Base-by-base conservation (phyloP, 768 basidiomycete genomes). In the Multifurca ochricompacta region DNA sequence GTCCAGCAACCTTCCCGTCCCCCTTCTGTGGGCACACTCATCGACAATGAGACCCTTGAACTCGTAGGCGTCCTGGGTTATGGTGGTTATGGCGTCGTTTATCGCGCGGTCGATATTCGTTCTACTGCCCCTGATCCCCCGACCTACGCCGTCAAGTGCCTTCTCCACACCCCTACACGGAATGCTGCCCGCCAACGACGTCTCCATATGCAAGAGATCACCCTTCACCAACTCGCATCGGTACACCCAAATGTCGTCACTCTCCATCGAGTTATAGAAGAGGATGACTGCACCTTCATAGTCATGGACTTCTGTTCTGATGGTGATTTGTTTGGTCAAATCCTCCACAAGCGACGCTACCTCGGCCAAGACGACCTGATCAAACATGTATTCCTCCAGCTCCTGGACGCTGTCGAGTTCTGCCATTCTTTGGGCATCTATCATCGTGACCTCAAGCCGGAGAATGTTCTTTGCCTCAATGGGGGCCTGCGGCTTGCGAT, bases 361-460 rank as follows among this genome's bases (percentile, higher is more conserved):
- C 77, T 92, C 44, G 92, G 93, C 27, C 77, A 91, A 63, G 85
- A 92, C 68, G 71, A 73, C 21, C 77, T 95, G 53, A 94, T 97
- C 73, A 89, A 84, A 65, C 77, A 82, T 58, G 85, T 95, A 60
- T 98, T 97, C 73, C 74, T 92, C 52, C 95, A 99, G 69, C 79
- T 99, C 61, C 75, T 97, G 62, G 91, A 95, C 64, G 90, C 91
- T 6, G 87, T 97, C 65, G 86, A 91, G 62, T 87, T 93, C 69
- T 93, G 91, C 69, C 95, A 99, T 69, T 79, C 80, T 18, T 74
- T 88, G 44, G 90, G 90, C 41, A 91, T 99, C 64, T 95, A 89
- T 73, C 95, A 98, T 68, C 88, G 95, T 41, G 95, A 98, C 68
- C 73, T 99, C 65, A 99, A 98, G 75, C 95, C 95, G 4, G 95